These are phyloP conservation scores for Coemansia sp. DNA, from an alignment of 192 early-diverging fungal genomes.

Conservation along the genomic window DNA sequence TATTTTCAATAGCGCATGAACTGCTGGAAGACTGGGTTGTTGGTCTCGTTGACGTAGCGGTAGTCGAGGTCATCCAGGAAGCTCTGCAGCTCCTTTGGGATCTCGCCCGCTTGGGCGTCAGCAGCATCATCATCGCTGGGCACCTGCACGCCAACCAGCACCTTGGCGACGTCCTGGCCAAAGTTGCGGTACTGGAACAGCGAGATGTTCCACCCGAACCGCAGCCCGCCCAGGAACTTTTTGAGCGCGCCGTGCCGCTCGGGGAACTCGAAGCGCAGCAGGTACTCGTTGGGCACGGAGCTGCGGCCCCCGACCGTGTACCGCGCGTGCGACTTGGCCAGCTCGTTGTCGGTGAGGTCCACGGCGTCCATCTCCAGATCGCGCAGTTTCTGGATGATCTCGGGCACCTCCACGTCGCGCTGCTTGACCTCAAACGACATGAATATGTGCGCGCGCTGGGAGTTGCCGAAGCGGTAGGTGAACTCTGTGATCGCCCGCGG, in stretches of 20 bases:
- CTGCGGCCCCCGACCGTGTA: conserved; percentile 89
- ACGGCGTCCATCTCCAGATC: conserved; percentile 65
- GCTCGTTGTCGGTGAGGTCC: conserved; percentile 90
- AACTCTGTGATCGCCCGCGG: conserved; percentile 92
- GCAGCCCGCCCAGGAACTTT: conserved; percentile 76
- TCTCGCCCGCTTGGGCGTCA: conserved; percentile 86
- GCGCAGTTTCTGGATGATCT: conserved; percentile 63
- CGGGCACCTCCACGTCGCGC: conserved; percentile 63
- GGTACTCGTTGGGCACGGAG: conserved; percentile 74
- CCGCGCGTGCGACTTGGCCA: conserved; percentile 95
- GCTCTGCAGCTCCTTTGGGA: conserved; percentile 62
- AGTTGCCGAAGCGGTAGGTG: conserved; percentile 75
- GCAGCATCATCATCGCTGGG: no score
- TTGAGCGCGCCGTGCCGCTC: conserved; percentile 91
- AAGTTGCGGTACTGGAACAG: conserved; percentile 98
- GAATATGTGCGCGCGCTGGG: conserved; percentile 80
- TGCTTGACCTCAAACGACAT: conserved; percentile 83
- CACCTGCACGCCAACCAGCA: conserved; percentile 93
- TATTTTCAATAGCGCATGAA: conserved; percentile 57
- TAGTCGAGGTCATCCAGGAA: conserved; percentile 83
- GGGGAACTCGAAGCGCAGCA: conserved; percentile 95
- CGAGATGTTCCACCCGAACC: conserved; percentile 72
- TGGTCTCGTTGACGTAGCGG: conserved; percentile 89
- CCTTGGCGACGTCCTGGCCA: conserved; percentile 92
- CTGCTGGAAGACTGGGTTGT: conserved; percentile 84